Base-by-base conservation (phyloP, 305 asterid genomes). In the Fraxinus xanthoxyloides region DNA sequence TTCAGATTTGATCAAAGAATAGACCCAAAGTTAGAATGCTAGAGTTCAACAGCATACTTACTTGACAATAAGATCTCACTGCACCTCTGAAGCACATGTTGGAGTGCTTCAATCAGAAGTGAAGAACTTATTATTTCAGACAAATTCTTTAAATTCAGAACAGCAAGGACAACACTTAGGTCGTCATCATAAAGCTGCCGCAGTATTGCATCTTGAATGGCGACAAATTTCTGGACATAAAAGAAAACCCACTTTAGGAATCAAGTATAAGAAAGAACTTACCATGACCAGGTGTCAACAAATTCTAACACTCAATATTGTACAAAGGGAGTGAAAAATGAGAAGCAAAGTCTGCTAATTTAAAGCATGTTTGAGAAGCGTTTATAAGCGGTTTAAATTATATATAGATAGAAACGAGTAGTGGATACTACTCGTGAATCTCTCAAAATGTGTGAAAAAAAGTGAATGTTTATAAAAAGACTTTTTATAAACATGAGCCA, bases 171-270 rank as follows among this genome's bases (percentile, higher is more conserved):
- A 83, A 96, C 99, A 85, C 85, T 85, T 78, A 96, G 82, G 84
- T 96, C 96, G 83, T 91, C 98, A 61, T 94, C 98, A 77, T 87
- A 85, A 84, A 96, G 95, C 83, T 95, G 88, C 70, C 89, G 95
- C 70, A 87, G 40, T 81, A 96, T 82, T 82, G 94, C 97, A 89
- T 92, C 97, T 87, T 87, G 95, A 85, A 93, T 87, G 84, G 90
- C 88, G 83, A 84, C 89, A 89, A 92, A 89, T 78, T 82, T 90
- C 99, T 96, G 95, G 85, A 67, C 8, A 79, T 72, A 48, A 13
- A 13, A 77, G 77, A 34, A 81, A 54, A 74, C 23, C 56, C 76
- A 65, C 8, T 74, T 72, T 43, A 79, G 79, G 65, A 48, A 77
- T 70, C 38, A 31, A 7, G 46, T 36, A 12, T 4, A 75, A 17